A percentile compares a stretch with the other conserved stretches of the same genome.
These are phyloP conservation scores for Penicillium desertorum DNA, from an alignment of 495 filamentous ascomycete genomes.

Conservation along the genomic window DNA sequence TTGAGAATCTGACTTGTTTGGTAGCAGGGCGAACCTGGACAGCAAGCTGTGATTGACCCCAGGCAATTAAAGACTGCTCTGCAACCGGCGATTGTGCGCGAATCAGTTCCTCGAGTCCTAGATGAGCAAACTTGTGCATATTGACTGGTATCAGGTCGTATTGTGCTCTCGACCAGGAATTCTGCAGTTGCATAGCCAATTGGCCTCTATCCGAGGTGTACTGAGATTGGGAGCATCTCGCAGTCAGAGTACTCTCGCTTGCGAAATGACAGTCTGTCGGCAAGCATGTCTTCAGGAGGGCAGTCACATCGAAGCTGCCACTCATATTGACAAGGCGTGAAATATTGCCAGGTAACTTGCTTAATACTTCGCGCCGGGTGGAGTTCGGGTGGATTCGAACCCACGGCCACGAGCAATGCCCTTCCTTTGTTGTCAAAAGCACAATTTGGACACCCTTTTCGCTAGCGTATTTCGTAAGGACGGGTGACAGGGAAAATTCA, in stretches of 20 bases:
- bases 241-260: slow-evolving; percentile 17
- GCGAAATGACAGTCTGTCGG: slow-evolving; percentile 16
- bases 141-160: slow-evolving; percentile 13
- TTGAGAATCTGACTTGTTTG: slow-evolving; percentile 19
- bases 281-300: slow-evolving; percentile 8
- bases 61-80: slow-evolving; percentile 17
- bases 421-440: slow-evolving; percentile 19
- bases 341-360: slow-evolving; percentile 17
- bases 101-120: slow-evolving; percentile 15
- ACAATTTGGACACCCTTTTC: slow-evolving; percentile 20
- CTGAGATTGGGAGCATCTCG: neutral
- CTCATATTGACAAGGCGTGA: slow-evolving; percentile 20
- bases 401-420: slow-evolving; percentile 17
- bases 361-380: slow-evolving; percentile 16
- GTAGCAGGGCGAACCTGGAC: slow-evolving; percentile 22
- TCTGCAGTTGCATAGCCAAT: slow-evolving; percentile 11
- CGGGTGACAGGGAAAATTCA: slow-evolving; percentile 18
- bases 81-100: neutral
- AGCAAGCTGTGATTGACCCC: slow-evolving; percentile 11
- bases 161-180: slow-evolving; percentile 10
- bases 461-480: slow-evolving; percentile 19
- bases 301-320: neutral
- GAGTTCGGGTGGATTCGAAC: slow-evolving; percentile 20
- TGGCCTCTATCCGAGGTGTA: neutral
- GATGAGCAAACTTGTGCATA: slow-evolving; percentile 5